Percentiles rank a stretch among this genome's conserved stretches.
These are phyloP conservation scores for Heritiera fomes DNA, from an alignment of 345 rosid genomes.

Conservation along the genomic window DNA sequence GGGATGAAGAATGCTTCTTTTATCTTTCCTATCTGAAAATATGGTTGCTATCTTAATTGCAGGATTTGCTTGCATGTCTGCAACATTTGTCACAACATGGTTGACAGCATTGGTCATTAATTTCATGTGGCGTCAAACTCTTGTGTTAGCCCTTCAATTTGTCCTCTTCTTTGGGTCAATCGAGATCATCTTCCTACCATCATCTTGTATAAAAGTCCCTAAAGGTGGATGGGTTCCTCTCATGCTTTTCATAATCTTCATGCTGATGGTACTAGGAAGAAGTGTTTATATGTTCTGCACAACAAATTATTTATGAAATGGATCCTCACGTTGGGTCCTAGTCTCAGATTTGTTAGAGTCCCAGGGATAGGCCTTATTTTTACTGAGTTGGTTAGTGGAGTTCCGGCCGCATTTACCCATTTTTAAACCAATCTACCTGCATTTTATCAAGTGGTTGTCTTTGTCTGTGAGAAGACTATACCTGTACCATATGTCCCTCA, in stretches of 20 bases:
- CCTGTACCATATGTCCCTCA: conserved; percentile 78
- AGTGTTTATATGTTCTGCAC: conserved; percentile 72
- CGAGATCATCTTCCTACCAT: conserved; percentile 66
- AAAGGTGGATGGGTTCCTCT: conserved; percentile 85
- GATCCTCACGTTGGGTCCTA: conserved; percentile 76
- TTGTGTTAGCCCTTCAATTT: conserved; percentile 49
- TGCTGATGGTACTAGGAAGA: conserved; percentile 70
- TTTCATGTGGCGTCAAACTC: conserved; percentile 63
- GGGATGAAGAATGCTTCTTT: neutral
- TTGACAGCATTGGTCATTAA: conserved; percentile 70
- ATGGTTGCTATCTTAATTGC: conserved; percentile 33
- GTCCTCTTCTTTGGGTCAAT: conserved; percentile 59
- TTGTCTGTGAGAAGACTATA: conserved; percentile 79
- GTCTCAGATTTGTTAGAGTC: conserved; percentile 80
- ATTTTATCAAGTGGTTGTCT: conserved; percentile 86
- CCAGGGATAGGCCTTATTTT: conserved; percentile 93
- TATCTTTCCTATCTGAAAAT: neutral
- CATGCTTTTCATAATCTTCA: conserved; percentile 49
- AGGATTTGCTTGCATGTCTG: conserved; percentile 75
- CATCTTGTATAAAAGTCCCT: conserved; percentile 57
- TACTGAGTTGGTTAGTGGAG: conserved; percentile 72
- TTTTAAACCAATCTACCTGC: conserved; percentile 85
- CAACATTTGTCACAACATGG: conserved; percentile 66
- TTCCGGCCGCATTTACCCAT: conserved; percentile 79
- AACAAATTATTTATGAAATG: conserved; percentile 79